phyloP scores from a whole-genome alignment of 768 basidiomycete species.

The Lactifluus volemus region DNA sequence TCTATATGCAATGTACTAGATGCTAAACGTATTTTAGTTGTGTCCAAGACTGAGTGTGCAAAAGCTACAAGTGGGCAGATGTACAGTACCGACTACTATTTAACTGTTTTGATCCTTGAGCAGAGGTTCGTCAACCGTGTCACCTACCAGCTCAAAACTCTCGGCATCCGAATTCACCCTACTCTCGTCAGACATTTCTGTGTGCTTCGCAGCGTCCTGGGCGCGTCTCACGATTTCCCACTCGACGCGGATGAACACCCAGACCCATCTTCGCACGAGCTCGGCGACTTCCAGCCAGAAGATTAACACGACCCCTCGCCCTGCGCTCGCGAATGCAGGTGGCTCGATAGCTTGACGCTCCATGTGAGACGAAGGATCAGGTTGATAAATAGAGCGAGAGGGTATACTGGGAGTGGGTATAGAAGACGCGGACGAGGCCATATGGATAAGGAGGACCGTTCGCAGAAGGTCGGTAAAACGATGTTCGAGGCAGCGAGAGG shows the following conservation, averaged over 20 bases:
- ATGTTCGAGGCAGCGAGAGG: neutral
- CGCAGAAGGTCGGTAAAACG: neutral
- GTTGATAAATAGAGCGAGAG: slow-evolving; percentile 73
- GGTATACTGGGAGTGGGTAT: slow-evolving; percentile 78
- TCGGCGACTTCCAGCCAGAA: slow-evolving; percentile 91
- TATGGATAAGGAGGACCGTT: slow-evolving; percentile 26
- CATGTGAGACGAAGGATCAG: slow-evolving; percentile 87
- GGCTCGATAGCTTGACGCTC: slow-evolving; percentile 84
- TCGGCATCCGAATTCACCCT: neutral
- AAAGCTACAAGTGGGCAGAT: no score
- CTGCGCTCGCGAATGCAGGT: slow-evolving; percentile 73
- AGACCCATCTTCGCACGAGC: slow-evolving; percentile 64
- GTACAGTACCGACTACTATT: neutral
- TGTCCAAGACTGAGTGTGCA: neutral
- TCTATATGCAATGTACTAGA: no score
- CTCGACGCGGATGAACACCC: slow-evolving; percentile 69
- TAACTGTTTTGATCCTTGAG: neutral
- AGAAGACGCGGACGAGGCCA: slow-evolving; percentile 77
- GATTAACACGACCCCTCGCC: slow-evolving; percentile 57
- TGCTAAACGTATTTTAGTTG: neutral
- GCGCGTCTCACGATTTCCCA: slow-evolving; percentile 59
- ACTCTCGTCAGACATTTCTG: neutral
- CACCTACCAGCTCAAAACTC: slow-evolving; percentile 2
- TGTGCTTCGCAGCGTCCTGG: neutral
- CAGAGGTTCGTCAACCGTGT: neutral